Conservation (phyloP, 768 basidiomycete species). For the Imleria badia region DNA sequence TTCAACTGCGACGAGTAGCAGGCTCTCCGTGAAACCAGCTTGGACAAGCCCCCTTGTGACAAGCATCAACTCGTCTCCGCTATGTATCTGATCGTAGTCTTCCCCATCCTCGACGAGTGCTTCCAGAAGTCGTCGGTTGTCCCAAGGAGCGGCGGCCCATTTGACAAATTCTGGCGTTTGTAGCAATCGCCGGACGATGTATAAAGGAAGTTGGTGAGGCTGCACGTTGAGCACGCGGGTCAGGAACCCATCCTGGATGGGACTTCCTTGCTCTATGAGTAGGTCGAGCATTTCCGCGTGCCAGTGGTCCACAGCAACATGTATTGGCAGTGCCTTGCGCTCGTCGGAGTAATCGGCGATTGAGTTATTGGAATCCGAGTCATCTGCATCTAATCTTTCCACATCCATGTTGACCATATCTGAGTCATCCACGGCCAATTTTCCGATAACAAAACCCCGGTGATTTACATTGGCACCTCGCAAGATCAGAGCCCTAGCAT, state of each 20-base stretch:
- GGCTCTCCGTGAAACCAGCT: not conserved
- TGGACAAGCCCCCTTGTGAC: not conserved
- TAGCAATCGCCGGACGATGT: not conserved
- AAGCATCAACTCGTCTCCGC: not conserved
- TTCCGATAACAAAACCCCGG: not conserved
- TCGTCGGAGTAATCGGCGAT: not conserved
- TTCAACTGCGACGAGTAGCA: constrained; percentile 6
- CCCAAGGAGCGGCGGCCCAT: not conserved
- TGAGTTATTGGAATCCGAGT: not conserved
- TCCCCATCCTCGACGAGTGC: not conserved
- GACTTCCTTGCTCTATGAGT: not conserved
- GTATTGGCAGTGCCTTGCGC: not conserved
- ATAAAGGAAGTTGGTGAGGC: constrained; percentile 3
- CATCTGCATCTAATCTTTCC: not conserved
- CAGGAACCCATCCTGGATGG: not conserved
- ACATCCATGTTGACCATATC: not conserved
- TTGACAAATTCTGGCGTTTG: not conserved
- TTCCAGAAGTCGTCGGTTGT: constrained; percentile 3
- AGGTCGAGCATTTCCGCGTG: not conserved
- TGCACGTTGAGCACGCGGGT: not conserved
- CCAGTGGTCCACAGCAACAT: constrained; percentile 4
- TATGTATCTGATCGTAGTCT: not conserved
- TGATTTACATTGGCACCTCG: not conserved
- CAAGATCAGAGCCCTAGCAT: not conserved
- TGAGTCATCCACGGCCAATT: not conserved